Conservation (phyloP, 2,329 filamentous ascomycete species). For the Anisogramma anomala region DNA sequence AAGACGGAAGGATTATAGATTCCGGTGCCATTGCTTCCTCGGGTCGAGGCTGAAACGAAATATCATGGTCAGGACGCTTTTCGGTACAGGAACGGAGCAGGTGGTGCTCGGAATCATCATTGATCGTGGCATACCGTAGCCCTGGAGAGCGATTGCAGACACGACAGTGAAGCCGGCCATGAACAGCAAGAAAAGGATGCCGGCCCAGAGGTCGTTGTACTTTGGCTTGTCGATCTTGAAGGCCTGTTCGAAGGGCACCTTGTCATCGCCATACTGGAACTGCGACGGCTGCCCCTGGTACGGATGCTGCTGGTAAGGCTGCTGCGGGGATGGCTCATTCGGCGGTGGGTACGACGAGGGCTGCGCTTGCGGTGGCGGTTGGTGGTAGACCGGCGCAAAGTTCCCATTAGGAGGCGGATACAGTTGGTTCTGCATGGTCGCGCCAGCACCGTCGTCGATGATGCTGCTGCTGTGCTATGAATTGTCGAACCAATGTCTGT, state of each 20-base stretch:
- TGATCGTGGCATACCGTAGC: slow-evolving; percentile 48
- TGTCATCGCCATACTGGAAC: slow-evolving; percentile 25
- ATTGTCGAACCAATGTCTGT: no score
- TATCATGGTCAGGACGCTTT: background rate
- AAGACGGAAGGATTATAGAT: slow-evolving; percentile 59
- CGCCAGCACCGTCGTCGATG: background rate
- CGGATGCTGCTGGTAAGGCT: slow-evolving; percentile 1
- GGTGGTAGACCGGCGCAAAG: background rate
- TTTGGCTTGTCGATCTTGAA: slow-evolving; percentile 79
- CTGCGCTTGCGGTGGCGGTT: background rate
- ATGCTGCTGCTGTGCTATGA: background rate
- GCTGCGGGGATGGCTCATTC: slow-evolving; percentile 6
- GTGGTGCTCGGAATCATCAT: no score
- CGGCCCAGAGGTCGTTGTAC: slow-evolving; percentile 85
- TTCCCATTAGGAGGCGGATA: background rate
- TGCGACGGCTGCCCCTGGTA: slow-evolving; percentile 6
- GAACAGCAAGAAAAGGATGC: slow-evolving; percentile 41
- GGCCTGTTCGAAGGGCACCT: slow-evolving; percentile 59
- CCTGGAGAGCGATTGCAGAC: slow-evolving; percentile 62
- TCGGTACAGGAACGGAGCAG: background rate
- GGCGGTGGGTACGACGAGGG: background rate
- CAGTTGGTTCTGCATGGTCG: slow-evolving; percentile 1
- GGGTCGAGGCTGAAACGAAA: slow-evolving; percentile 31
- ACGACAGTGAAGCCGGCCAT: slow-evolving; percentile 58
- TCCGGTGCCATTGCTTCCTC: slow-evolving; percentile 53